Conservation (phyloP, 805 yeast genomes). For the Schizosaccharomyces octosporus region DNA sequence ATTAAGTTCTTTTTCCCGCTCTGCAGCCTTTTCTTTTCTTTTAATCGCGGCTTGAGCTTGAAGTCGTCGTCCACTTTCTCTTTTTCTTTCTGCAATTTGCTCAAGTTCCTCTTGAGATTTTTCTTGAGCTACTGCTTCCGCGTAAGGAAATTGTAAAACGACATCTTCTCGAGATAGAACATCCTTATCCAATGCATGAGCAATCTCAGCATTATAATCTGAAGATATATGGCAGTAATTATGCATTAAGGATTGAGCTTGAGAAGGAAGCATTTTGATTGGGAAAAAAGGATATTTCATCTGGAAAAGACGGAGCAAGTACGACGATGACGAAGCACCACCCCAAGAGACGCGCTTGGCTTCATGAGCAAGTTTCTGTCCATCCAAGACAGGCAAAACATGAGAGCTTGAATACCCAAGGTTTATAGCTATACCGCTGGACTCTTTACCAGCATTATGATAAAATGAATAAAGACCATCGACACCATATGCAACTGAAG, state of each 20-base stretch:
- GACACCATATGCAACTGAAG: conserved; percentile 55
- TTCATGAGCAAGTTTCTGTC: conserved; percentile 36
- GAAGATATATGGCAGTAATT: conserved; percentile 56
- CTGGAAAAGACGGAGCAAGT: conserved; percentile 33
- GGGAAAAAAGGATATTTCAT: conserved; percentile 88
- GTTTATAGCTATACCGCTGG: conserved; percentile 52
- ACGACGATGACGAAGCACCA: conserved; percentile 48
- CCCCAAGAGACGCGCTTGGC: conserved; percentile 81
- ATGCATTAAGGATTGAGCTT: conserved; percentile 41
- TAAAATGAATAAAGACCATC: conserved; percentile 61
- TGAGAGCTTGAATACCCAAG: conserved; percentile 66
- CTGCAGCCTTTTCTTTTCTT: conserved; percentile 52
- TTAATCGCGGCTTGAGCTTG: conserved; percentile 83
- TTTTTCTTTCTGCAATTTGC: conserved; percentile 49
- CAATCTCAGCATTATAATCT: conserved; percentile 36
- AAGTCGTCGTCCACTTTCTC: conserved; percentile 63
- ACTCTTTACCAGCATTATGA: conserved; percentile 20
- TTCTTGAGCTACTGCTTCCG: conserved; percentile 37
- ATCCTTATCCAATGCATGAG: conserved; percentile 28
- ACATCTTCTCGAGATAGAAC: conserved; percentile 41
- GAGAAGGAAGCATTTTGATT: conserved; percentile 34
- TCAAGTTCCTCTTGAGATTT: conserved; percentile 67
- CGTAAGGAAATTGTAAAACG: conserved; percentile 60
- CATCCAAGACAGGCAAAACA: conserved; percentile 57
- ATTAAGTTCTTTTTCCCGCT: conserved; percentile 55